Percentiles rank a stretch among this genome's conserved stretches.
These are phyloP conservation scores for Zopfia rhizophila DNA, from an alignment of 2,329 filamentous ascomycete genomes.

Conservation along the genomic window DNA sequence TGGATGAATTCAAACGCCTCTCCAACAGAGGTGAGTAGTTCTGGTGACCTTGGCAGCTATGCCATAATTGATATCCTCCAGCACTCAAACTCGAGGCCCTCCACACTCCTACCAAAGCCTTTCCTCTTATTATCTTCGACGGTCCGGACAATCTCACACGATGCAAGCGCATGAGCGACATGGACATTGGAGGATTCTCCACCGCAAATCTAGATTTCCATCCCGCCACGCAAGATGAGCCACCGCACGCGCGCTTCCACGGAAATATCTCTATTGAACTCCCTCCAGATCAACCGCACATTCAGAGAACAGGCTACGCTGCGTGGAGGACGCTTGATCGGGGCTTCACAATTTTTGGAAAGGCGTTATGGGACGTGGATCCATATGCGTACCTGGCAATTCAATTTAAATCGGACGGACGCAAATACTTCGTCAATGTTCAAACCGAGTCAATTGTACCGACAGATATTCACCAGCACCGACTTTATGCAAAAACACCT, in stretches of 20 bases:
- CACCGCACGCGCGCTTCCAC: slow-evolving; percentile 81
- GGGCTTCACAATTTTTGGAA: slow-evolving; percentile 83
- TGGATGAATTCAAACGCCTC: slow-evolving; percentile 68
- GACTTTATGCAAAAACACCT: slow-evolving; percentile 79
- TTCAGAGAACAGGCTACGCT: slow-evolving; percentile 86
- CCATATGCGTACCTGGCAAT: slow-evolving; percentile 88
- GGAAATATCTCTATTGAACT: slow-evolving; percentile 88
- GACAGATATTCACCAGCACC: slow-evolving; percentile 95
- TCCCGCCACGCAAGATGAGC: slow-evolving; percentile 56
- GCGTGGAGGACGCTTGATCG: slow-evolving; percentile 87
- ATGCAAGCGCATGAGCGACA: slow-evolving; percentile 85
- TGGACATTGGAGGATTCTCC: slow-evolving; percentile 87
- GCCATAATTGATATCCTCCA: slow-evolving; percentile 52
- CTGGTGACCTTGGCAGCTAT: slow-evolving; percentile 36
- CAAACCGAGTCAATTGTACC: slow-evolving; percentile 94
- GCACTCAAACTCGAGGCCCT: slow-evolving; percentile 76
- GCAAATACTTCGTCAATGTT: slow-evolving; percentile 93
- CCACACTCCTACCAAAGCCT: slow-evolving; percentile 71
- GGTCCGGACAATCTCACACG: slow-evolving; percentile 53
- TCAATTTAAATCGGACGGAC: slow-evolving; percentile 87
- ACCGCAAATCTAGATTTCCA: slow-evolving; percentile 76
- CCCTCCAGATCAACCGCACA: slow-evolving; percentile 75
- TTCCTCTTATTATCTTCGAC: slow-evolving; percentile 72
- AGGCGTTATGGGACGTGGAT: slow-evolving; percentile 87
- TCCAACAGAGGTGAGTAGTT: slow-evolving; percentile 62